Percentiles rank a stretch among this genome's conserved stretches.
Evolutionary conservation across 768 basidiomycete species (phyloP).

Genomic region (Phaeolepiota aurea): DNA sequence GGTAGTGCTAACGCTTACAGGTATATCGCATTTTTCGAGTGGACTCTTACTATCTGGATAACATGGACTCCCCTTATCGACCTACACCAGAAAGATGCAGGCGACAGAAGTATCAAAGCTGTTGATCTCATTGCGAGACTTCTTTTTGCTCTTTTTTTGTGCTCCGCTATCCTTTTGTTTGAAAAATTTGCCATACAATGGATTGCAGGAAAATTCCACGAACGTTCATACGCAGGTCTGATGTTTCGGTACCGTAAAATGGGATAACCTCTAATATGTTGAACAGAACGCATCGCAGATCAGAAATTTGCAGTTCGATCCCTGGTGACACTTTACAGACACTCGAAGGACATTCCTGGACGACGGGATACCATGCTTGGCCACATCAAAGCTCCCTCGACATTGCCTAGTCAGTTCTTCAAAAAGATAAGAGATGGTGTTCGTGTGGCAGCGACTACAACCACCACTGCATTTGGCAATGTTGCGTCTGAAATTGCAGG

Average conservation of each 20-base stretch:
- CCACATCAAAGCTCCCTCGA: slow-evolving; percentile 25
- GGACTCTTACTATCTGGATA: slow-evolving; percentile 62
- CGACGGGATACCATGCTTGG: slow-evolving; percentile 50
- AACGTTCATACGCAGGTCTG: slow-evolving; percentile 59
- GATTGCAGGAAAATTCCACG: slow-evolving; percentile 79
- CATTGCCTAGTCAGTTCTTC: slow-evolving; percentile 55
- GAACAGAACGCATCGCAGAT: slow-evolving; percentile 66
- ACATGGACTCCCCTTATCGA: slow-evolving; percentile 66
- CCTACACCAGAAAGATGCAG: slow-evolving; percentile 23
- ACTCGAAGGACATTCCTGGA: slow-evolving; percentile 69
- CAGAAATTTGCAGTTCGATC: slow-evolving; percentile 73
- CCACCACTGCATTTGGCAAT: slow-evolving; percentile 63
- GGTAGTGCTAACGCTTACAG: no score
- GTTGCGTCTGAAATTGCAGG: slow-evolving; percentile 49
- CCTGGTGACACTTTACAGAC: slow-evolving; percentile 68
- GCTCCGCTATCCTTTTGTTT: slow-evolving; percentile 58
- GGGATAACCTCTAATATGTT: not conserved
- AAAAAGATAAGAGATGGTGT: slow-evolving; percentile 68
- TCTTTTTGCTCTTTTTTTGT: slow-evolving; percentile 67
- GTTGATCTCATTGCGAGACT: slow-evolving; percentile 54
- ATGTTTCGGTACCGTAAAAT: not conserved
- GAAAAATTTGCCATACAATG: slow-evolving; percentile 86
- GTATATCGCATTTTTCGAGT: slow-evolving; percentile 61
- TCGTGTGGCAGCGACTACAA: slow-evolving; percentile 66
- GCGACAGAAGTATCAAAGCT: slow-evolving; percentile 24